Evolutionary conservation across 179 eudicot genomes (phyloP), one percentile per base, ranked within the genome.

Genomic region (Actinidia chinensis): DNA sequence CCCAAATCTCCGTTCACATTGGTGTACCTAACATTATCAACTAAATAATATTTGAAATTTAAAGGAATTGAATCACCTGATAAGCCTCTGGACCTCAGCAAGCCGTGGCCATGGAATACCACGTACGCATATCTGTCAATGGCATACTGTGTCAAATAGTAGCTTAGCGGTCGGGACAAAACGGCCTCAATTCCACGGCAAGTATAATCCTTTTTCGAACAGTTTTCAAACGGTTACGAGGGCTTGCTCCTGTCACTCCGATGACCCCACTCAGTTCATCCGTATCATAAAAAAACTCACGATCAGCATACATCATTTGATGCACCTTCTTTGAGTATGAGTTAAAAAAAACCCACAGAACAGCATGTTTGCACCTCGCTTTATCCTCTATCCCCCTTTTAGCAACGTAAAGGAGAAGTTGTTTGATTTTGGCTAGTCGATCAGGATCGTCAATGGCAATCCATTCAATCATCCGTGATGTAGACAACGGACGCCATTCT

Each of bases 271-370:
- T 83, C 72, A 64, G 48, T 61, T 66, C 71, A 20, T 52, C 68
- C 8, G 58, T 64, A 83, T 94, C 97, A 67, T 89, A 94, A n/a
- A n/a, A n/a, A n/a, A n/a, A n/a, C 69, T 92, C 97, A 9, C 97
- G 92, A 82, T 92, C 98, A 65, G 93, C 94, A 75, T 92, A 91
- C 97, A 94, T 90, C 89, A 95, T 85, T 82, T 94, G 98, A 80
- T 94, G 98, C 73, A 94, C 88, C 98, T 91, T 81, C 98, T 89
- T 78, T 88, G 86, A 12, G 88, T 90, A 58, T 94, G 97, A 25
- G 96, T 91, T 0, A 87, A n/a, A n/a, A n/a, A n/a, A n/a, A 84
- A 8, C 91, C 97, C 25, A 86, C 82, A 15, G 91, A 91, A 93
- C 94, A 18, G 87, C 87, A 3, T 91, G 74, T 92, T 91, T n/a